Evolutionary conservation across 2,329 filamentous ascomycete species (phyloP).

Genomic region (Pezicula carpinea): DNA sequence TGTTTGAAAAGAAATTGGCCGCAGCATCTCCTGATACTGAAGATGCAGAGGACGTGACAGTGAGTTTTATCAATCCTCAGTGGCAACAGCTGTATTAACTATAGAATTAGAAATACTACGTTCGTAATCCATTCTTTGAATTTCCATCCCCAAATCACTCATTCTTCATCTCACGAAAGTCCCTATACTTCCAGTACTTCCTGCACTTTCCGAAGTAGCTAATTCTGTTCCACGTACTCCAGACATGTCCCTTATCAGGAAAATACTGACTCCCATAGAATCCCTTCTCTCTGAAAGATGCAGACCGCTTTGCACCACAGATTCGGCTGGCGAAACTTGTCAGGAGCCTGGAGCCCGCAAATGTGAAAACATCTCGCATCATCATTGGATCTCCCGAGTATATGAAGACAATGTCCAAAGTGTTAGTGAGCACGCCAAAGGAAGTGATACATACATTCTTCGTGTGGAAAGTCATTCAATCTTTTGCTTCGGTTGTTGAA

Average conservation of each 20-base stretch:
- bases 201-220: no score
- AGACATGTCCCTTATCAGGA: background rate
- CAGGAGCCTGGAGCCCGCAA: slow-evolving; percentile 43
- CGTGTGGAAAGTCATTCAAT: slow-evolving; percentile 57
- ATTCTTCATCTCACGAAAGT: no score
- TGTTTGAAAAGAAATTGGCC: slow-evolving; percentile 59
- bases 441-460: slow-evolving; percentile 59
- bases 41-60: slow-evolving; percentile 55
- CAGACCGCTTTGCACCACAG: slow-evolving; percentile 49
- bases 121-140: no score
- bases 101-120: no score
- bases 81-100: background rate
- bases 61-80: slow-evolving; percentile 18
- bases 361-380: slow-evolving; percentile 46
- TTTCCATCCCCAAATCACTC: no score
- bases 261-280: slow-evolving; percentile 48
- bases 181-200: no score
- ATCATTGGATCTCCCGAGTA: slow-evolving; percentile 58
- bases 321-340: slow-evolving; percentile 50
- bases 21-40: slow-evolving; percentile 52
- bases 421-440: slow-evolving; percentile 47
- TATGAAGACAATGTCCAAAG: slow-evolving; percentile 50
- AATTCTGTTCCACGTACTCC: background rate
- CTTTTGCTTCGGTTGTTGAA: slow-evolving; percentile 49
- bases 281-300: slow-evolving; percentile 52